A percentile compares a stretch with the other conserved stretches of the same genome.
Conservation (phyloP, 169 alveolate species). For the Theileria luwenshuni region DNA sequence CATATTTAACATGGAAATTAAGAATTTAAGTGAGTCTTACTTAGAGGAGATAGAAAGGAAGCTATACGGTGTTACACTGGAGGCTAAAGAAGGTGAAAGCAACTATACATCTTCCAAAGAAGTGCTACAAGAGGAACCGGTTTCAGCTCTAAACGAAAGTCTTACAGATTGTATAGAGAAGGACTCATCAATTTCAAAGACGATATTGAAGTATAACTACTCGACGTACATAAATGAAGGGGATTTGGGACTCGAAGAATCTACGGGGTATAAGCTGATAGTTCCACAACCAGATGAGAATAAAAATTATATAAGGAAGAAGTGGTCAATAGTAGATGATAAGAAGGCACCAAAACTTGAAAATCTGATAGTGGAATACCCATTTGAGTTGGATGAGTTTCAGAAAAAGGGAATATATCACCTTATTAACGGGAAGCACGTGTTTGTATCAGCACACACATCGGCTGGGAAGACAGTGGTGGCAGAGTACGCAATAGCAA, state of each 20-base stretch:
- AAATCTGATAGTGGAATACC: constrained; percentile 83
- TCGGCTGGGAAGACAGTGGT: constrained; percentile 99
- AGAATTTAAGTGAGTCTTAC: constrained; percentile 14
- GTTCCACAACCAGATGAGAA: constrained; percentile 61
- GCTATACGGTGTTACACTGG: constrained; percentile 19
- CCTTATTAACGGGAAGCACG: constrained; percentile 89
- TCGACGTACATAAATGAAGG: constrained; percentile 13
- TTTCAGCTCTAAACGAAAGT: background rate
- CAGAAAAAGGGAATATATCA: constrained; percentile 94
- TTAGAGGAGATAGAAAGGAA: constrained; percentile 22
- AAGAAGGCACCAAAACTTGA: constrained; percentile 39
- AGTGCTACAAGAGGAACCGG: constrained; percentile 27
- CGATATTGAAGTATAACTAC: background rate
- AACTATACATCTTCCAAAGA: no score
- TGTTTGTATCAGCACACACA: constrained; percentile 98
- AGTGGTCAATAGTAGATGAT: constrained; percentile 77
- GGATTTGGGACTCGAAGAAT: constrained; percentile 2
- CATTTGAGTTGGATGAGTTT: constrained; percentile 94
- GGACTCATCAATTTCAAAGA: constrained; percentile 5
- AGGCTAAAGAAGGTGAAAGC: constrained; percentile 29
- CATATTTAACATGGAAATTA: constrained; percentile 35
- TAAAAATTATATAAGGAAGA: constrained; percentile 64
- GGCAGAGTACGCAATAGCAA: constrained; percentile 98
- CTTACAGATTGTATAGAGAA: background rate
- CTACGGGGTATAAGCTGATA: constrained; percentile 2